Evolutionary conservation across 371 early-diverging fungal species (phyloP).

Genomic region (Saksenaea oblongispora): DNA sequence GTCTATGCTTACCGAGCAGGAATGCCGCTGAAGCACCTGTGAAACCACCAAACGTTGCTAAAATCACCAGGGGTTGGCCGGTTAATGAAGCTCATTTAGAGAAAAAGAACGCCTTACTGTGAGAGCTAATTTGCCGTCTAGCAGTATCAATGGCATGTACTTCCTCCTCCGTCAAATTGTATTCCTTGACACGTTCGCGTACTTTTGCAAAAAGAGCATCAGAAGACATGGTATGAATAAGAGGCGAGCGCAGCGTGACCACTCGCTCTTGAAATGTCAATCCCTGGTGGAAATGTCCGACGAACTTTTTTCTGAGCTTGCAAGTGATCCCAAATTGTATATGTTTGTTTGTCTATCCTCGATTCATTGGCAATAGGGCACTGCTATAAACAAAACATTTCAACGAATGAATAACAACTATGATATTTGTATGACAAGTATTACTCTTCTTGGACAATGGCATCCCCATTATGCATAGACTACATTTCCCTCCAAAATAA

Average conservation of each 20-base stretch:
- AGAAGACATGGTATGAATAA: not conserved
- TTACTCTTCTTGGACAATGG: no score
- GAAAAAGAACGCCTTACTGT: conserved; percentile 25
- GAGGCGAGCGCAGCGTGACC: not conserved
- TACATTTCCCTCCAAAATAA: not conserved
- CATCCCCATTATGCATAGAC: no score
- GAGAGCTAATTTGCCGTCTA: conserved; percentile 32
- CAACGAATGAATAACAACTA: no score
- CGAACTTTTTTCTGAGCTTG: no score
- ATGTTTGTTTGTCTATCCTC: no score
- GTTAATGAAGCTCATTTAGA: not conserved
- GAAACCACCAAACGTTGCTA: conserved; percentile 44
- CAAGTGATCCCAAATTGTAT: no score
- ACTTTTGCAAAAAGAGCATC: conserved; percentile 39
- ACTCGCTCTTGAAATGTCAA: not conserved
- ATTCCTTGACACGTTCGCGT: conserved; percentile 41
- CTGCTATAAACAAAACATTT: no score
- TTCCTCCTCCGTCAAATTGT: conserved; percentile 46
- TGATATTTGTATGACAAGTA: no score
- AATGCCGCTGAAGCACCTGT: conserved; percentile 35
- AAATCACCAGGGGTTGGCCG: not conserved
- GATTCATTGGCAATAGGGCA: no score
- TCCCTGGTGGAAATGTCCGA: not conserved
- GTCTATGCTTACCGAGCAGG: conserved; percentile 21
- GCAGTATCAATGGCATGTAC: conserved; percentile 43